These are phyloP conservation scores for Saccharomycopsis hybrid DNA, from an alignment of 1,139 yeast genomes.

Conservation along the genomic window DNA sequence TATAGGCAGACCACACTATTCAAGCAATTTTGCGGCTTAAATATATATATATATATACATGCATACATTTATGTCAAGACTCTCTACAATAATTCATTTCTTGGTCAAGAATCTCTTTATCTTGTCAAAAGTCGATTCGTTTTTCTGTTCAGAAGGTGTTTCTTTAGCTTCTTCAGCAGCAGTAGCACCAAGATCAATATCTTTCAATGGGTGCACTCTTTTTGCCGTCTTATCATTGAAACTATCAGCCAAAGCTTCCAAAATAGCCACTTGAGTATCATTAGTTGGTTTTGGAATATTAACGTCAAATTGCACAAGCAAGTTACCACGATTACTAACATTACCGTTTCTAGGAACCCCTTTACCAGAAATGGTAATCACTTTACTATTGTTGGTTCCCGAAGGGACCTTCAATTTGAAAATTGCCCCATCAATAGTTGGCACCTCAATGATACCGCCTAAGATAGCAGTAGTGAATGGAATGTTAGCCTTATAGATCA, in stretches of 20 bases:
- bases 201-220: conserved; percentile 47
- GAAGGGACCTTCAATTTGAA: conserved; percentile 77
- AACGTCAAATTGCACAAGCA: conserved; percentile 70
- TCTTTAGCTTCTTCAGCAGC: not conserved
- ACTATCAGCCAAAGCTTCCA: conserved; percentile 93
- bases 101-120: not conserved
- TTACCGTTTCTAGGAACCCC: conserved; percentile 71
- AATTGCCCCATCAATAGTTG: conserved; percentile 73
- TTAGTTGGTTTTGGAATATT: conserved; percentile 69
- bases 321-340: conserved; percentile 63
- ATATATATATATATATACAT: too few species aligned
- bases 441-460: conserved; percentile 85
- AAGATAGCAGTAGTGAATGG: conserved; percentile 95
- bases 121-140: not conserved
- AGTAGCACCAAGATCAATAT: not conserved
- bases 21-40: too few species aligned
- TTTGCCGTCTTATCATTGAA: conserved; percentile 75
- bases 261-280: conserved; percentile 83
- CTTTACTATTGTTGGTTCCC: conserved; percentile 77
- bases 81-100: not conserved
- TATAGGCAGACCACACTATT: too few species aligned
- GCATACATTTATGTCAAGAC: too few species aligned
- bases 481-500: conserved; percentile 58
- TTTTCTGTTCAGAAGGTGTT: not conserved
- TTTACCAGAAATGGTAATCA: conserved; percentile 72